Conservation (phyloP, 2,329 filamentous ascomycete species). For the Leptographium galeiforme region DNA sequence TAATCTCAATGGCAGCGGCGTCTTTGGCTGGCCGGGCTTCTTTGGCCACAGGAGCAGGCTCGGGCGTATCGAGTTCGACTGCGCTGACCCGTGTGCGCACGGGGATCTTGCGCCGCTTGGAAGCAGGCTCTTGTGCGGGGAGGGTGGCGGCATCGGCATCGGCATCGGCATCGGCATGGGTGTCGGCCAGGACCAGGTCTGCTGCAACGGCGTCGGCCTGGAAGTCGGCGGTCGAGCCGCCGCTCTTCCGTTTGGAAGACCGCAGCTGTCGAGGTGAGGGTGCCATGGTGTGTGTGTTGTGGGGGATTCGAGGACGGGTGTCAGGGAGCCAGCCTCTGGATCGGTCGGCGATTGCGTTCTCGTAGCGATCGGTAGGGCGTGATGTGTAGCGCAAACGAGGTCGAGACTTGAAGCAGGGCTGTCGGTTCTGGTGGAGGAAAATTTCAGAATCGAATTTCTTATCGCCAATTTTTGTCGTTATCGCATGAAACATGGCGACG, state of each 20-base stretch:
- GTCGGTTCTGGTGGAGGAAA: neutral
- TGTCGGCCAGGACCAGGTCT: neutral
- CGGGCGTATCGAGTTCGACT: too few relatives aligned
- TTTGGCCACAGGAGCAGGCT: slow-evolving; percentile 1
- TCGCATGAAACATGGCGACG: neutral
- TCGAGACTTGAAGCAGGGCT: too few relatives aligned
- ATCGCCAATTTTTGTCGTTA: neutral
- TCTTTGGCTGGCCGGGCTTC: slow-evolving; percentile 10
- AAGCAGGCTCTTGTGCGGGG: neutral
- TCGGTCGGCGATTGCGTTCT: too few relatives aligned
- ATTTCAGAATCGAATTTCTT: neutral
- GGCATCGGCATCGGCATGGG: neutral
- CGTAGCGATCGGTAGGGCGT: too few relatives aligned
- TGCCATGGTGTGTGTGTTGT: neutral
- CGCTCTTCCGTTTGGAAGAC: slow-evolving; percentile 1
- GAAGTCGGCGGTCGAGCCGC: neutral
- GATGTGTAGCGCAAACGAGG: too few relatives aligned
- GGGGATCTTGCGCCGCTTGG: slow-evolving; percentile 10
- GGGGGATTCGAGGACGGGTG: neutral
- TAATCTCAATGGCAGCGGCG: neutral
- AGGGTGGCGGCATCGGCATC: neutral
- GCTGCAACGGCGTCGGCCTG: neutral
- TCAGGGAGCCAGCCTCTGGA: too few relatives aligned
- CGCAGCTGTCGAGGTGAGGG: neutral
- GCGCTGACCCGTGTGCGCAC: slow-evolving; percentile 5